phyloP scores from a whole-genome alignment of 805 yeast genomes.

The Saturnispora quitensis region DNA sequence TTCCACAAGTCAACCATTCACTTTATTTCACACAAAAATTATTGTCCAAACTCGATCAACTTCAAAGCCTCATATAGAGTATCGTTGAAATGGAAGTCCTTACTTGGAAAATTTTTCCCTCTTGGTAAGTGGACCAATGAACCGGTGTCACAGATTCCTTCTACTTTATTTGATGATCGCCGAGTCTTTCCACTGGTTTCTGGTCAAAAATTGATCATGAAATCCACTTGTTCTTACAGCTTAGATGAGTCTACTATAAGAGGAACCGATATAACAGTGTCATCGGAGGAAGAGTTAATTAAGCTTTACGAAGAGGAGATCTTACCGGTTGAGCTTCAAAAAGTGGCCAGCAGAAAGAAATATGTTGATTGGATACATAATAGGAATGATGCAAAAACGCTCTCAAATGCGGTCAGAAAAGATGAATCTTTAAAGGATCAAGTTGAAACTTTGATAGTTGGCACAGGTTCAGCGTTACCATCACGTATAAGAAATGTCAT shows the following conservation, averaged over 20 bases:
- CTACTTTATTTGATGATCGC: background rate
- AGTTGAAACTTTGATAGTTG: constrained; percentile 67
- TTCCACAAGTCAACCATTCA: constrained; percentile 50
- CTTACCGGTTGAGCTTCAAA: constrained; percentile 7
- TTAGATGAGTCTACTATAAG: constrained; percentile 6
- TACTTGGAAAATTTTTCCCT: constrained; percentile 38
- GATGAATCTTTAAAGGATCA: constrained; percentile 33
- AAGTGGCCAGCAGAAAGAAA: constrained; percentile 8
- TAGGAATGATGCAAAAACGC: background rate
- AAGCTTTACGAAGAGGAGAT: constrained; percentile 24
- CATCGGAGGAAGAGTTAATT: constrained; percentile 20
- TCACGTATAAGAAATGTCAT: constrained; percentile 78
- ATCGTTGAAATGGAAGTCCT: constrained; percentile 46
- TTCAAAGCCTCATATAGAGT: constrained; percentile 47
- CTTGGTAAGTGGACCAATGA: constrained; percentile 29
- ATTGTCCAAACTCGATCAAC: constrained; percentile 53
- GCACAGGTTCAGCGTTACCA: constrained; percentile 92
- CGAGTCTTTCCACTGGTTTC: constrained; percentile 24
- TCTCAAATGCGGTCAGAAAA: constrained; percentile 8
- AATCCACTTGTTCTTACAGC: constrained; percentile 12
- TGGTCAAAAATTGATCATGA: constrained; percentile 21
- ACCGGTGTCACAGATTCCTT: constrained; percentile 23
- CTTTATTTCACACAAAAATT: constrained; percentile 60
- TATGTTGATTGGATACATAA: constrained; percentile 7
- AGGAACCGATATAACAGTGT: constrained; percentile 6